phyloP scores from a whole-genome alignment of 768 basidiomycete genomes.

The Pulveroboletus sp. region DNA sequence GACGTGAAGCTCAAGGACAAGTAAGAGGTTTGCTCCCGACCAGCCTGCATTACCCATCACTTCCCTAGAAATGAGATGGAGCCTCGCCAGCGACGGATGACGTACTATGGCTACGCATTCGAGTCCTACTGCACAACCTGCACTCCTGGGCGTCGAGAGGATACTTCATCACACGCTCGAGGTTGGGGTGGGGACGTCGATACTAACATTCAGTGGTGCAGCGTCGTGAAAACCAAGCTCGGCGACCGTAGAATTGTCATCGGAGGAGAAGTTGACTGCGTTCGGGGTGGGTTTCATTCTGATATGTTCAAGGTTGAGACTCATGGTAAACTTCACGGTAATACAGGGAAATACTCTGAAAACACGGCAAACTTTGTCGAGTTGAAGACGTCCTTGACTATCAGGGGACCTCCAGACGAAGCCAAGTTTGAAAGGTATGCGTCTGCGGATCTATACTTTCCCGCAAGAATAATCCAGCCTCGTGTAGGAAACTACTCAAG shows the following conservation, averaged over 20 bases:
- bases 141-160: conserved; percentile 19
- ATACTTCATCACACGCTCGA: conserved; percentile 22
- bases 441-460: neutral
- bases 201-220: conserved; percentile 89
- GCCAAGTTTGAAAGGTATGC: conserved; percentile 74
- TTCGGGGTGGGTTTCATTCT: conserved; percentile 49
- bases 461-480: neutral
- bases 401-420: conserved; percentile 61
- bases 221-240: conserved; percentile 81
- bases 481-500: conserved; percentile 76
- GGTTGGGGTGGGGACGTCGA: conserved; percentile 82
- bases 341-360: conserved; percentile 56
- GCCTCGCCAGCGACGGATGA: conserved; percentile 57
- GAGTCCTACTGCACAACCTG: conserved; percentile 78
- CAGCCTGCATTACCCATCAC: neutral
- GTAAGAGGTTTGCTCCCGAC: conserved; percentile 36
- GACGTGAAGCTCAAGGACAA: conserved; percentile 59
- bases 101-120: conserved; percentile 86
- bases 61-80: conserved; percentile 55
- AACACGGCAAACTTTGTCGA: conserved; percentile 72
- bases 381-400: conserved; percentile 78
- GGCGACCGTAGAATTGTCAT: conserved; percentile 67
- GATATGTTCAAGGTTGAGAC: neutral
- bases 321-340: neutral
- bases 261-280: conserved; percentile 90